Conservation (phyloP, 805 yeast genomes). For the Wickerhamiella bombiphila region DNA sequence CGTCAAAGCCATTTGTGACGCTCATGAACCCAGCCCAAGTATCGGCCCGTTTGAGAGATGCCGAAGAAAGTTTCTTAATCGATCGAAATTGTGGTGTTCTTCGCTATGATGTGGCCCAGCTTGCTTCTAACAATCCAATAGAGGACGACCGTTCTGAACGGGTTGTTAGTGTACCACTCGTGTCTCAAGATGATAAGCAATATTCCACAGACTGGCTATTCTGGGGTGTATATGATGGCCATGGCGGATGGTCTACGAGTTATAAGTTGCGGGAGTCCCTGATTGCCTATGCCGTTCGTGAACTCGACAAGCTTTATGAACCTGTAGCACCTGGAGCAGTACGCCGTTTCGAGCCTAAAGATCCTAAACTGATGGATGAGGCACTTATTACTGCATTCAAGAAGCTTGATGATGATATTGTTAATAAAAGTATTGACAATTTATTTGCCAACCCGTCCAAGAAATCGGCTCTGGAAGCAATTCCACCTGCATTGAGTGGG, state of each 20-base stretch:
- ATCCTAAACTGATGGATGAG: slow-evolving; percentile 53
- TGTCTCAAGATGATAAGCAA: slow-evolving; percentile 26
- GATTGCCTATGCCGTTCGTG: slow-evolving; percentile 60
- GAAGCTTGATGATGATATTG: slow-evolving; percentile 75
- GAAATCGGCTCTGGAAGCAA: slow-evolving; percentile 48
- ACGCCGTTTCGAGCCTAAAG: slow-evolving; percentile 40
- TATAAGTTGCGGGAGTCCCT: slow-evolving; percentile 70
- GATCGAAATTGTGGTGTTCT: slow-evolving; percentile 77
- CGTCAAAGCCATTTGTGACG: slow-evolving; percentile 3
- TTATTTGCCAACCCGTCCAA: slow-evolving; percentile 54
- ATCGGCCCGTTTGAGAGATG: slow-evolving; percentile 47
- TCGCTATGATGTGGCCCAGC: slow-evolving; percentile 78
- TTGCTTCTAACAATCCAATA: slow-evolving; percentile 83
- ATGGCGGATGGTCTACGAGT: slow-evolving; percentile 90
- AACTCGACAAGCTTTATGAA: slow-evolving; percentile 44
- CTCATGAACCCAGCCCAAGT: slow-evolving; percentile 41
- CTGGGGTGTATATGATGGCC: slow-evolving; percentile 94
- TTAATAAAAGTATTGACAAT: slow-evolving; percentile 54
- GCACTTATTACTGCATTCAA: slow-evolving; percentile 73
- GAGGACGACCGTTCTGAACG: slow-evolving; percentile 89
- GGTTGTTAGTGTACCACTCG: slow-evolving; percentile 44
- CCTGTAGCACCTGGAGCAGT: slow-evolving; percentile 33
- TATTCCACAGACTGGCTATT: slow-evolving; percentile 70
- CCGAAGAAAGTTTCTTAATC: slow-evolving; percentile 67
- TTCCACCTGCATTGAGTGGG: slow-evolving; percentile 90